phyloP scores from a whole-genome alignment of 345 rosid genomes.

The Rubroshorea leprosula region DNA sequence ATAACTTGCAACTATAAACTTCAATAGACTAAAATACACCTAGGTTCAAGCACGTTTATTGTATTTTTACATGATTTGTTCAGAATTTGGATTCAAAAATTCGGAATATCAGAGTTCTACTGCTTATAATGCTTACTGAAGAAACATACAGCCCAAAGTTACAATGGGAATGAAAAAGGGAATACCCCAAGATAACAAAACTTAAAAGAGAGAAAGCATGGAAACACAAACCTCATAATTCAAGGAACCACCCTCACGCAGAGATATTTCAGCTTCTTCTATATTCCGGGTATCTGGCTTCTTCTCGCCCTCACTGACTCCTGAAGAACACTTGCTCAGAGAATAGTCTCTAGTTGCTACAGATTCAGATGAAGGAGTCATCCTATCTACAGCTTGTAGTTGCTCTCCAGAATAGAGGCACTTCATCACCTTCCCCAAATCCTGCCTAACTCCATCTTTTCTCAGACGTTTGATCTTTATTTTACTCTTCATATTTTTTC shows the following conservation, averaged over 20 bases:
- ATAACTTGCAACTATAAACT: neutral
- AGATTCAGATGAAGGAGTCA: conserved; percentile 42
- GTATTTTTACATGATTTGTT: neutral
- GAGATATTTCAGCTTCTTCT: conserved; percentile 78
- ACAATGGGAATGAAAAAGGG: neutral
- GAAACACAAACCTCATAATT: conserved; percentile 60
- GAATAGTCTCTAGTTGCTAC: conserved; percentile 32
- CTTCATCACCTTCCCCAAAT: conserved; percentile 45
- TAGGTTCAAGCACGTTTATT: neutral
- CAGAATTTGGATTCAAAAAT: neutral
- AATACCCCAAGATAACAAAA: conserved; percentile 2
- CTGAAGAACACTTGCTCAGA: conserved; percentile 32
- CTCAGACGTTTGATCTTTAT: conserved; percentile 28
- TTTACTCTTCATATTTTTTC: conserved; percentile 44
- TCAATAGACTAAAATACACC: conserved; percentile 1
- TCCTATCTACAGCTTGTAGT: conserved; percentile 30
- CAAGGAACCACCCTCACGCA: conserved; percentile 68
- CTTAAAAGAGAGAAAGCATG: conserved; percentile 1
- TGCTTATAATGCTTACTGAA: neutral
- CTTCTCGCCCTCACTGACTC: conserved; percentile 31
- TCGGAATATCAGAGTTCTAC: neutral
- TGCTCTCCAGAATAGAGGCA: conserved; percentile 57
- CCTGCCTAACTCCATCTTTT: conserved; percentile 21
- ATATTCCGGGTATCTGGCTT: conserved; percentile 54
- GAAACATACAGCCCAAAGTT: conserved; percentile 1